These are phyloP conservation scores for Lactifluus rugatus DNA, from an alignment of 768 basidiomycete species.

Conservation along the genomic window DNA sequence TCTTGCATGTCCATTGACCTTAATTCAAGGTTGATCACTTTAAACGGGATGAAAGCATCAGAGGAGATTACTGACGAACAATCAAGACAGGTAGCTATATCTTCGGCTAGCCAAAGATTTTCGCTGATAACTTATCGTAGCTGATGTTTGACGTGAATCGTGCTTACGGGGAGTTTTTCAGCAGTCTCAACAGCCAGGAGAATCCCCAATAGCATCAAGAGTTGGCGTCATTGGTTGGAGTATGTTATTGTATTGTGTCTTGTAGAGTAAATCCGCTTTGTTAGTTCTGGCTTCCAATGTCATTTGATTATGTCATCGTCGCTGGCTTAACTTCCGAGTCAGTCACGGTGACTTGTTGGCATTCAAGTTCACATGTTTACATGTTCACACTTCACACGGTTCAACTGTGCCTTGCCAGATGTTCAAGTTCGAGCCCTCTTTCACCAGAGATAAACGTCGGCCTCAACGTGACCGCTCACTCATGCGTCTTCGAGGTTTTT, in stretches of 20 bases:
- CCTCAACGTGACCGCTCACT: neutral
- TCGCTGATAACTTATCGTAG: slow-evolving; percentile 30
- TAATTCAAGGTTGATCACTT: slow-evolving; percentile 71
- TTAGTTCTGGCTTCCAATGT: neutral
- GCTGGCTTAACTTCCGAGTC: no score
- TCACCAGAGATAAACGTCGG: neutral
- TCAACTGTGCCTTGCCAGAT: neutral
- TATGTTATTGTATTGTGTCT: neutral
- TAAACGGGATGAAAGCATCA: slow-evolving; percentile 95
- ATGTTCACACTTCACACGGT: neutral
- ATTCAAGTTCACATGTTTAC: no score
- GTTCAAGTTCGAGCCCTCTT: slow-evolving; percentile 3
- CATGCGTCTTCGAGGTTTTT: neutral
- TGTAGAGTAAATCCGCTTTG: neutral
- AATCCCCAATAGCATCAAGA: neutral
- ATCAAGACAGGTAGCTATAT: slow-evolving; percentile 65
- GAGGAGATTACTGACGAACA: slow-evolving; percentile 96
- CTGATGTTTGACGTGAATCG: slow-evolving; percentile 95
- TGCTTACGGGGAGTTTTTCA: slow-evolving; percentile 90
- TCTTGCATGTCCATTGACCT: neutral
- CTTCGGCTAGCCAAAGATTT: neutral
- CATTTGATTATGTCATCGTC: slow-evolving; percentile 6
- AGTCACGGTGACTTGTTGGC: no score
- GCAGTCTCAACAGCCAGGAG: slow-evolving; percentile 48
- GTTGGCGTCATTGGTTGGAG: neutral